Evolutionary conservation across 1,284 basidiomycete genomes (phyloP), one percentile per base, ranked within the genome.

Genomic region (Melanopsichium pennsylvanicum): DNA sequence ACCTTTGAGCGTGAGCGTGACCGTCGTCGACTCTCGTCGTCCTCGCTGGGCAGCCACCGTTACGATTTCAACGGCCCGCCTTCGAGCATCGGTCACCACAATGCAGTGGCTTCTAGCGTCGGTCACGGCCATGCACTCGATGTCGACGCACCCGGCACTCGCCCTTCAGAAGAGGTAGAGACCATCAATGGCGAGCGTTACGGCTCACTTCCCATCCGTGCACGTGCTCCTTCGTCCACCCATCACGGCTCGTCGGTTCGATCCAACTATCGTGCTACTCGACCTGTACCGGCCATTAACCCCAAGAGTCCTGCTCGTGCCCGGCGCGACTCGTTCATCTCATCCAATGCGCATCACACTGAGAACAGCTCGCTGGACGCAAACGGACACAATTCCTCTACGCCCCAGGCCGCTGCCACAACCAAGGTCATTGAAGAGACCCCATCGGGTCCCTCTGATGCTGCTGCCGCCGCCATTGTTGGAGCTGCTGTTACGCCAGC

Each of bases 11-110:
- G 71, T 12, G 55, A 66, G 18, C 57, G 57, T 23, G 38, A 50
- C 15, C 39, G 44, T 19, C 50, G 72, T 19, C 50, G 73, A 16
- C 32, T 55, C 21, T 74, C 72, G 2, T 58, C 57, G 0, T 48
- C 62, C 9, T 59, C 61, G n/a, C 41, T 46, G 1, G 58, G 56
- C 39, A 67, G 72, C 57, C 44, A 54, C 33, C 56, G 61, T 2
- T 66, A 69, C 31, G 73, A 73, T 11, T 40, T 39, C 3, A 38
- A 55, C 27, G 66, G 66, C n/a, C 27, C 57, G 1, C 44, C 70
- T 7, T 70, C 69, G 10, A 72, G 69, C 37, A 35, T 72, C n/a
- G 70, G 73, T 11, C 72, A 75, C 34, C 48, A 57, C 52, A 59
- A 59, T 34, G 57, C 52, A 4, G 49, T 54, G 6, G 54, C 60